phyloP scores from a whole-genome alignment of 495 filamentous ascomycete species.

The Hypoxylon cercidicola region DNA sequence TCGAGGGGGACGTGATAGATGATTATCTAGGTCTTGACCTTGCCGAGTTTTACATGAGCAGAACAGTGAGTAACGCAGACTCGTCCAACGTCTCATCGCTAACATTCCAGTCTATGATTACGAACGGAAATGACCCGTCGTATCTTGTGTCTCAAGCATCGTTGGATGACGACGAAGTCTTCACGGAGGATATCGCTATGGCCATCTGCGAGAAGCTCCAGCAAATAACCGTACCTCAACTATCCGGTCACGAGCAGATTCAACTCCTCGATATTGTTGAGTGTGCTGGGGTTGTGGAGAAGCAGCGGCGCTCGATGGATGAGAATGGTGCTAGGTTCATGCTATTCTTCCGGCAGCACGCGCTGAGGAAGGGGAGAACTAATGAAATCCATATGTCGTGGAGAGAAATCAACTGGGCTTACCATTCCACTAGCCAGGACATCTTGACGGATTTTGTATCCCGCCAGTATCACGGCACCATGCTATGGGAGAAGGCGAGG shows the following conservation, averaged over 20 bases:
- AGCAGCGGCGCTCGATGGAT: slow-evolving; percentile 90
- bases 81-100: slow-evolving; percentile 9
- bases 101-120: slow-evolving; percentile 33
- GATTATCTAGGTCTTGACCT: slow-evolving; percentile 78
- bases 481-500: slow-evolving; percentile 85
- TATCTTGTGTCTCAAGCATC: slow-evolving; percentile 47
- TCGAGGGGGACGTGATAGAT: slow-evolving; percentile 84
- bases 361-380: slow-evolving; percentile 71
- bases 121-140: slow-evolving; percentile 28
- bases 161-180: slow-evolving; percentile 66
- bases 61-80: slow-evolving; percentile 11
- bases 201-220: slow-evolving; percentile 82
- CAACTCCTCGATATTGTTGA: slow-evolving; percentile 88
- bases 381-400: slow-evolving; percentile 80
- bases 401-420: slow-evolving; percentile 96
- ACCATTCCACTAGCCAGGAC: slow-evolving; percentile 91
- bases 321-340: slow-evolving; percentile 92
- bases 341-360: slow-evolving; percentile 88
- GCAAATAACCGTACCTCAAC: slow-evolving; percentile 76
- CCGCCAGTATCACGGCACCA: slow-evolving; percentile 75
- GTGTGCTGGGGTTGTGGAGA: slow-evolving; percentile 86
- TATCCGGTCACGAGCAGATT: slow-evolving; percentile 90
- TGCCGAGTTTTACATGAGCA: slow-evolving; percentile 71
- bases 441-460: slow-evolving; percentile 91
- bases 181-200: slow-evolving; percentile 77